Conservation (phyloP, 352 stramenopile species). For the Globisporangium barbulae region DNA sequence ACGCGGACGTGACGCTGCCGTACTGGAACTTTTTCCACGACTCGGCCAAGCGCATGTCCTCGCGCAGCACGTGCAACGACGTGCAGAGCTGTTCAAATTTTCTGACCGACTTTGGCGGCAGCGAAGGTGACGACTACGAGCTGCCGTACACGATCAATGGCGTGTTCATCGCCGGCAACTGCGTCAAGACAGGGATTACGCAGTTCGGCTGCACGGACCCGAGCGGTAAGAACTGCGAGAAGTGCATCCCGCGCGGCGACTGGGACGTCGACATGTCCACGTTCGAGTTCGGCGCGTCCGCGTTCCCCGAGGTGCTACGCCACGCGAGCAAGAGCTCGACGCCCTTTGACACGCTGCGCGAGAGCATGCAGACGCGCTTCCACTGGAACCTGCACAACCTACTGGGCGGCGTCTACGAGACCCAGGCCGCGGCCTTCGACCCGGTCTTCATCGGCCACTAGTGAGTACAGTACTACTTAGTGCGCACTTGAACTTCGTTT, state of each 20-base stretch:
- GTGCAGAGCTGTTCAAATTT: conserved; percentile 45
- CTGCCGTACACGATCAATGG: conserved; percentile 24
- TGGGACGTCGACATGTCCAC: conserved; percentile 61
- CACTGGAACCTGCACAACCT: conserved; percentile 43
- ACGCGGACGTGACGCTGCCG: conserved; percentile 48
- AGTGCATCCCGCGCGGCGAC: conserved; percentile 60
- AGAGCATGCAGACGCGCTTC: conserved; percentile 33
- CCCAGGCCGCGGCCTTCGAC: conserved; percentile 31
- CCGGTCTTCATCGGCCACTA: conserved; percentile 40
- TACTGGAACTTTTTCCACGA: conserved; percentile 71
- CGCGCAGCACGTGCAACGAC: conserved; percentile 29
- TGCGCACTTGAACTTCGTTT: too few species aligned
- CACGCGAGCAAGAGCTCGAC: conserved; percentile 31
- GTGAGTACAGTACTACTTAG: conserved; percentile 14
- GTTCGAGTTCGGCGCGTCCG: conserved; percentile 60
- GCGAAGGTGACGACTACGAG: conserved; percentile 26
- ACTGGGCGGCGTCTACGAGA: conserved; percentile 35
- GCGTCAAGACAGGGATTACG: conserved; percentile 48
- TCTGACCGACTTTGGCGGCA: conserved; percentile 55
- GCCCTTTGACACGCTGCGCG: conserved; percentile 30
- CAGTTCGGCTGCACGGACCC: conserved; percentile 36
- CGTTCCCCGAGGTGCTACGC: conserved; percentile 56
- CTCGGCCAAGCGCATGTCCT: conserved; percentile 45
- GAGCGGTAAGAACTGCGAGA: conserved; percentile 38
- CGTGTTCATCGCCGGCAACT: conserved; percentile 45